Evolutionary conservation across 805 yeast genomes (phyloP), one percentile per base, ranked within the genome.

Genomic region (Candida namnaoensis): DNA sequence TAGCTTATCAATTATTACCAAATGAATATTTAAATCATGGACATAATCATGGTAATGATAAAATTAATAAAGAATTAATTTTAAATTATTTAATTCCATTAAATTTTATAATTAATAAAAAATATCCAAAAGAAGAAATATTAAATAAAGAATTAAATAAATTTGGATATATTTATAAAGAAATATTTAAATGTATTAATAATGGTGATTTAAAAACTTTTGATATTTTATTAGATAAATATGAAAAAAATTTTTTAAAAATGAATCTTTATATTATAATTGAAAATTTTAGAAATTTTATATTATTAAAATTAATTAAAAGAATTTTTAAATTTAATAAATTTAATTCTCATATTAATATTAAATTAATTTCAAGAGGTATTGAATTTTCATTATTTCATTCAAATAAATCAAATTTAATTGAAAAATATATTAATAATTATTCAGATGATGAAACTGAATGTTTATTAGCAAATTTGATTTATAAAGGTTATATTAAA

Each of bases 401-500:
- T 46, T 44, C 57, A 41, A 41, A 46, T 19, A 96, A 88, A 58
- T 79, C 90, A 44, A 60, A 72, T 11, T 47, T 87, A 23, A 26
- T 26, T 26, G 28, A 26, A 26, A 41, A 45, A 33, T 38, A 43
- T 26, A 40, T 36, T 43, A 42, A n/a, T 44, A 60, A 13, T 50
- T 65, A 40, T 23, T 32, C 42, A 1, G 36, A 48, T 13, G 86
- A 79, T 52, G 79, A 76, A 42, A 64, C 79, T 5, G 96, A 88
- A 59, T 79, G 91, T 44, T 60, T 72, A 10, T 48, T 87, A 23
- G 88, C 95, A 0, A 75, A 72, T 41, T 61, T 83, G 52, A 85
- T 88, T 15, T 67, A 69, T 40, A 62, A 64, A 39, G 82, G 82
- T 8, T 64, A 58, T 43, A 64, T 88, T 38, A 87, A 83, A 59